These are phyloP conservation scores for Cladosporium cucumerinum DNA, from an alignment of 2,329 filamentous ascomycete genomes.

Conservation along the genomic window DNA sequence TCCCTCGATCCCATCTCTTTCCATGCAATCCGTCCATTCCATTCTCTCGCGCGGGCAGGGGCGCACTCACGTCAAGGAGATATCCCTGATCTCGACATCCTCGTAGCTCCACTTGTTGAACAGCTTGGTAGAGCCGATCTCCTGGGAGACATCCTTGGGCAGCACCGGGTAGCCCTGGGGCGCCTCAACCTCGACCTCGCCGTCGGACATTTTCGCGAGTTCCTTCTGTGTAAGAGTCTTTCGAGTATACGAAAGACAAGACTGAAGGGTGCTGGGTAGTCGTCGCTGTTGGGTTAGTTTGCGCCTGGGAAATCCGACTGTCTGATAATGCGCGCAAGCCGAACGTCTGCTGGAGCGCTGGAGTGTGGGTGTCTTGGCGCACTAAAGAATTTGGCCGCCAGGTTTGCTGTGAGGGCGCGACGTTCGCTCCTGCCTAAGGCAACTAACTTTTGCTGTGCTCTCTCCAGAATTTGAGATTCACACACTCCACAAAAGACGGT, in stretches of 20 bases:
- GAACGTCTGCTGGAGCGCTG: background rate
- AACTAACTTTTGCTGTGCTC: background rate
- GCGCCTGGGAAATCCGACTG: constrained; percentile 14
- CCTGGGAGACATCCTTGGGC: constrained; percentile 85
- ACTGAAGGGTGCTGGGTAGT: constrained; percentile 15
- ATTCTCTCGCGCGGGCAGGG: constrained; percentile 11
- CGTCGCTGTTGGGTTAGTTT: constrained; percentile 15
- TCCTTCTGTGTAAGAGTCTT: constrained; percentile 16
- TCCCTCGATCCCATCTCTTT: constrained; percentile 11
- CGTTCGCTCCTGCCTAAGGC: background rate
- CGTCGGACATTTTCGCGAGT: constrained; percentile 58
- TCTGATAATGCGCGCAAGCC: background rate
- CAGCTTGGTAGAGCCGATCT: constrained; percentile 90
- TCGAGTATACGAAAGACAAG: constrained; percentile 13
- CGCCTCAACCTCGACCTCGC: constrained; percentile 95
- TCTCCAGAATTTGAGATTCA: background rate
- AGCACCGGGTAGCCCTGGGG: constrained; percentile 73
- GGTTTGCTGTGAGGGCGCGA: background rate
- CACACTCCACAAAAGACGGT: background rate
- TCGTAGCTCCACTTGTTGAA: constrained; percentile 99
- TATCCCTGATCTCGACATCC: constrained; percentile 99
- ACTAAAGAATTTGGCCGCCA: background rate
- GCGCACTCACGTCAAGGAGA: constrained; percentile 90
- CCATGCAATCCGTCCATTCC: constrained; percentile 16
- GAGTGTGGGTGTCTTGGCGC: background rate